Evolutionary conservation across 352 stramenopile species (phyloP), one percentile per base, ranked within the genome.

Genomic region (Globisporangium ultimum): DNA sequence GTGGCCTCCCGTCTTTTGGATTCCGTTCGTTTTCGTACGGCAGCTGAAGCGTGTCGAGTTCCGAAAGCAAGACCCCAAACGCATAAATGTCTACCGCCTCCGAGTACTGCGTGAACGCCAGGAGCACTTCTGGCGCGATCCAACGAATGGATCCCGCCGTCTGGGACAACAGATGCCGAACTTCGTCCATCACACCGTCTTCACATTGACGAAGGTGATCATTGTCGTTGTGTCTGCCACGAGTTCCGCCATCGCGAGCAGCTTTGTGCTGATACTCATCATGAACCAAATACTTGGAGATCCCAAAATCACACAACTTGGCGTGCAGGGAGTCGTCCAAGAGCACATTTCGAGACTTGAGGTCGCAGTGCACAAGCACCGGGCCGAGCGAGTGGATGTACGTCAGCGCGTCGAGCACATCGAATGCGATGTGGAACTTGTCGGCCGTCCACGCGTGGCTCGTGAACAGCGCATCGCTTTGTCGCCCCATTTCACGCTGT

Each of bases 371-470:
- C 11, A 73, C 43, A 24, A 73, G 52, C 38, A 47, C 53, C 3
- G 68, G 62, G n/a, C 55, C 56, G 0, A 73, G 50, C 7, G 65
- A 66, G 48, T 76, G 68, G 38, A 76, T 59, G 52, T 76, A 76
- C 17, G 51, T 45, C 18, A 76, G 43, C 5, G 76, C 74, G 24
- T 84, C 74, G 11, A 71, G 68, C 17, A 87, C 70, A 45, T 79
- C 77, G 17, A 79, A 47, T 1, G 67, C 74, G 32, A 84, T 74
- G 36, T 72, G 66, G 5, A 78, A 60, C 54, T 78, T 80, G 28
- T 73, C 58, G 5, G 66, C 18, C 0, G 55, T 61, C 74, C 74
- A 83, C 24, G 58, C 61, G 14, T 48, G 62, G 6, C 42, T 24
- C 5, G 32, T 32, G 4, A 48, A 32, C 17, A 47, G 11, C 11